Evolutionary conservation across 169 alveolate species (phyloP), one percentile per base, ranked within the genome.

Genomic region (Cyclospora cayetanensis): DNA sequence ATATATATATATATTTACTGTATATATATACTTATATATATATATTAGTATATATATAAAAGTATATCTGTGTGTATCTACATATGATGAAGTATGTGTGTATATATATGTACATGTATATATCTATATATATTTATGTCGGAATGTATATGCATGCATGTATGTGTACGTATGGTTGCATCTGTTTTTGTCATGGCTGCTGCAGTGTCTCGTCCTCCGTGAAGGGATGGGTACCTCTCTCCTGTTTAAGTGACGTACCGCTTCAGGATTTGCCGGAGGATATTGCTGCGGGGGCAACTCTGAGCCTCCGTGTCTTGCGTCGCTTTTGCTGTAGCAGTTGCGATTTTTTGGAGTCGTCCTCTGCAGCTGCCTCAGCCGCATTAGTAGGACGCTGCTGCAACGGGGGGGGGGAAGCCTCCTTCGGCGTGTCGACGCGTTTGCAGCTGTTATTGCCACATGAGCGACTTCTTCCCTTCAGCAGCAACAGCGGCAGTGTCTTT

Each of bases 251-350:
- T 39, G 85, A 74, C 37, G 85, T 74, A 63, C 85, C 85, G 85
- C 85, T 74, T 53, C 85, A 74, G 85, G 65, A 74, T 53, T 63
- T 74, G 34, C 85, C 85, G 12, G 27, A 34, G 7, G 85, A 74
- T 74, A 63, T 63, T 20, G 85, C 85, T 39, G 85, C 85, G 41
- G 85, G 85, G 41, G 85, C 85, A 15, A n/a, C 63, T 4, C 37
- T 74, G 60, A 74, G 0, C 0, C 52, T 41, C 34, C 85, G 85
- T 20, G 85, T 74, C 37, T 63, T 74, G 85, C 85, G 85, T 37
- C 85, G 63, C 9, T 74, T 74, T 20, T 74, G 85, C 85, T 74
- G 85, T 63, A 74, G 85, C 63, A 74, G 85, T 63, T 74, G 85
- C 37, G 85, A 74, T 22, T 74, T 74, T 27, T 2, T 74, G 12